Conservation (phyloP, 2,329 filamentous ascomycete species). For the Fusarium xyrophilum region DNA sequence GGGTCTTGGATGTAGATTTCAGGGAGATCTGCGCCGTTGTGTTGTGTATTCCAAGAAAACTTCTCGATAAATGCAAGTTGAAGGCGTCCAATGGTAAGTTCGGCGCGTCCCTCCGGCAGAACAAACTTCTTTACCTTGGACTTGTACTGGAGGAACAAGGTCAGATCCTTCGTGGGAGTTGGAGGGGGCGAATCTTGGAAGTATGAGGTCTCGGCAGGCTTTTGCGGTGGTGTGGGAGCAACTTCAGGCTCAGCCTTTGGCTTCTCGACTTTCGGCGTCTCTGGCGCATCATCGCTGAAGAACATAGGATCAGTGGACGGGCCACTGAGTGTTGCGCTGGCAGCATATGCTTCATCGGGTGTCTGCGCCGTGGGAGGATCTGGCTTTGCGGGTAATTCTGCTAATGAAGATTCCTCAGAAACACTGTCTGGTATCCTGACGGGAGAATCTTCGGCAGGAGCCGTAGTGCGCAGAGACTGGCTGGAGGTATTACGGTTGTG, state of each 20-base stretch:
- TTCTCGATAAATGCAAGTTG: constrained; percentile 99
- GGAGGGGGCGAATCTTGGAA: constrained; percentile 70
- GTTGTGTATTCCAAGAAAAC: constrained; percentile 98
- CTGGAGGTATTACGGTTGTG: constrained; percentile 58
- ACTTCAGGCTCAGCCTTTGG: constrained; percentile 35
- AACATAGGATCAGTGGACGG: constrained; percentile 59
- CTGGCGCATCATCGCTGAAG: constrained; percentile 24
- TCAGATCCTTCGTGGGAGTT: constrained; percentile 80
- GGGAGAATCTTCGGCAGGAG: constrained; percentile 65
- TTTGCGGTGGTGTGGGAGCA: constrained; percentile 51
- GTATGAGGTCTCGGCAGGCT: constrained; percentile 52
- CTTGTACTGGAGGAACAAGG: constrained; percentile 94
- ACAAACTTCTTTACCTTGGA: constrained; percentile 97
- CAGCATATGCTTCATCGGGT: constrained; percentile 69
- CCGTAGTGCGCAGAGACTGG: constrained; percentile 49
- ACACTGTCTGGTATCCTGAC: constrained; percentile 66
- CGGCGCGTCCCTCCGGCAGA: constrained; percentile 80
- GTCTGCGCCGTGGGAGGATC: constrained; percentile 58
- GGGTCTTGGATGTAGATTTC: constrained; percentile 99
- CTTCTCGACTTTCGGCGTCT: constrained; percentile 29
- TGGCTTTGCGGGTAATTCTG: constrained; percentile 36
- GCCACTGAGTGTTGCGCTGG: constrained; percentile 66
- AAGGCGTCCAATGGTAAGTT: constrained; percentile 84
- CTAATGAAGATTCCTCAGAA: constrained; percentile 62
- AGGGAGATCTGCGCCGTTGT: constrained; percentile 88